Percentiles rank a stretch among this genome's conserved stretches.
These are phyloP conservation scores for Closterium sp. DNA, from an alignment of 139 green algal species.

Conservation along the genomic window DNA sequence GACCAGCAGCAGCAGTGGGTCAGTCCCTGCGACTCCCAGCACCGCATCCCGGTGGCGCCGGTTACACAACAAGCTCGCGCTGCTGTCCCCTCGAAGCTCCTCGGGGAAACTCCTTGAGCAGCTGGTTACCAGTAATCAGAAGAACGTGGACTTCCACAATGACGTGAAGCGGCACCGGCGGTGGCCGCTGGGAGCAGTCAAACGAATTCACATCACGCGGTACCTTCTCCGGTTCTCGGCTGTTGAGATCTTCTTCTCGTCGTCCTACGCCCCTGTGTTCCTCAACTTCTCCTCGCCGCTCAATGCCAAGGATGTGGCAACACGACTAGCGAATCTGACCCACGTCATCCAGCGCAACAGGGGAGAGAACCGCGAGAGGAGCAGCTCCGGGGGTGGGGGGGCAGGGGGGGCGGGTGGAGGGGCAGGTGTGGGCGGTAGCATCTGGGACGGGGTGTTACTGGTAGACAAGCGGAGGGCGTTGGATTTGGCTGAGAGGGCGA, in stretches of 20 bases:
- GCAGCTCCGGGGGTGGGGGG: not conserved
- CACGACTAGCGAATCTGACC: not conserved
- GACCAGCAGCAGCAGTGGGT: not conserved
- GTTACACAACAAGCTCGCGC: not conserved
- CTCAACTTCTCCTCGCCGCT: slow-evolving; percentile 32
- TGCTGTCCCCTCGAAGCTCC: not conserved
- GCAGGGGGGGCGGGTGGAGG: not conserved
- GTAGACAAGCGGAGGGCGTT: slow-evolving; percentile 15
- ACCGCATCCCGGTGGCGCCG: not conserved
- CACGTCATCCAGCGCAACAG: not conserved
- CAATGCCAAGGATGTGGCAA: slow-evolving; percentile 10
- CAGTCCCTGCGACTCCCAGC: not conserved
- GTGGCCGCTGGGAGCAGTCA: not conserved
- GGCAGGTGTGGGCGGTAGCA: not conserved
- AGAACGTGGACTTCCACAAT: not conserved
- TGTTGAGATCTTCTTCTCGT: slow-evolving; percentile 46
- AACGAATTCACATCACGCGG: slow-evolving; percentile 29
- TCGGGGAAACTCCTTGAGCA: not conserved
- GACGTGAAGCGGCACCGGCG: slow-evolving; percentile 14
- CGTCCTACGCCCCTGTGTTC: not conserved
- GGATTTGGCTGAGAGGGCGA: slow-evolving; percentile 31
- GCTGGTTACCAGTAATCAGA: not conserved
- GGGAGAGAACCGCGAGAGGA: not conserved
- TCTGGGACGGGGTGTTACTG: slow-evolving; percentile 11
- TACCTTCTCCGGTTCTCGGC: slow-evolving; percentile 35